These are phyloP conservation scores for Candida tibetensis DNA, from an alignment of 805 yeast genomes.

Conservation along the genomic window DNA sequence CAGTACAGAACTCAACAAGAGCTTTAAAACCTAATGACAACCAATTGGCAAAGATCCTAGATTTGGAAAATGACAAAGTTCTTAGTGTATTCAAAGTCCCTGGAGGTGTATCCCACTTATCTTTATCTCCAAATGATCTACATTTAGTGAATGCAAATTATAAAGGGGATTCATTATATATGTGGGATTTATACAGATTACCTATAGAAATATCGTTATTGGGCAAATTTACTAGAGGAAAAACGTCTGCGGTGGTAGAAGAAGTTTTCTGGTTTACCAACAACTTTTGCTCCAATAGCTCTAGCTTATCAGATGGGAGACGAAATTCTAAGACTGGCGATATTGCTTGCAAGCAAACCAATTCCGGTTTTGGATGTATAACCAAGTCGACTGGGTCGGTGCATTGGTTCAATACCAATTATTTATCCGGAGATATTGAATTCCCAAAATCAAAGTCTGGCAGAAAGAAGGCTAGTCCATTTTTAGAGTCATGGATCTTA, in stretches of 20 bases:
- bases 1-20: constrained; percentile 21
- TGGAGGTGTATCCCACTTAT: constrained; percentile 57
- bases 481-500: constrained; percentile 46
- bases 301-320: constrained; percentile 1
- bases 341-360: constrained; percentile 18
- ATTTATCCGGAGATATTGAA: constrained; percentile 30
- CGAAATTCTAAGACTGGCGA: constrained; percentile 6
- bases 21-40: constrained; percentile 27
- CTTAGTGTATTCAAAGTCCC: constrained; percentile 53
- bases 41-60: constrained; percentile 45
- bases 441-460: background rate
- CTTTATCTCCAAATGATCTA: constrained; percentile 60
- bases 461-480: constrained; percentile 12
- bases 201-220: constrained; percentile 50
- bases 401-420: constrained; percentile 56
- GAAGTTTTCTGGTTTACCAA: constrained; percentile 53
- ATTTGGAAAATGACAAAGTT: constrained; percentile 40
- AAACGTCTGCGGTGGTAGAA: constrained; percentile 53
- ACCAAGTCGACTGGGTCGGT: constrained; percentile 56
- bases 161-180: constrained; percentile 60
- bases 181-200: constrained; percentile 60
- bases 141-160: constrained; percentile 51
- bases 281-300: constrained; percentile 16
- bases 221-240: constrained; percentile 62
- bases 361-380: constrained; percentile 48